These are phyloP conservation scores for Sanguinoderma infundibulare DNA, from an alignment of 1,284 basidiomycete species.

Conservation along the genomic window DNA sequence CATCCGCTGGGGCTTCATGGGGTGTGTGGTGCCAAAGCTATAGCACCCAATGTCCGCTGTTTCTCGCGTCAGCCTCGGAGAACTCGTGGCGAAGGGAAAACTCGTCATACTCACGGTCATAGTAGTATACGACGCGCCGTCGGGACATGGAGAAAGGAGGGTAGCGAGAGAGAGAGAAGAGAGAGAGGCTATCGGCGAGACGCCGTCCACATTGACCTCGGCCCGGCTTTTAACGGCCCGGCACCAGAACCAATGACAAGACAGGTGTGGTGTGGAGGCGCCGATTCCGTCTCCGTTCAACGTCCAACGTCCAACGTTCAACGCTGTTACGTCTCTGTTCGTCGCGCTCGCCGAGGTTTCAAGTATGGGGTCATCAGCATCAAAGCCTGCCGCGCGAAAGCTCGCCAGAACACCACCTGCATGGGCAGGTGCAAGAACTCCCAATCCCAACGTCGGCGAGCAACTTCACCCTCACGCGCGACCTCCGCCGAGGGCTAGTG, in stretches of 20 bases:
- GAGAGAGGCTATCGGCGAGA: background rate
- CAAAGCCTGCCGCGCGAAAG: constrained; percentile 65
- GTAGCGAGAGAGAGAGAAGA: background rate
- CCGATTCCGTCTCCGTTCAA: too few relatives aligned
- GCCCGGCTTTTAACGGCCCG: background rate
- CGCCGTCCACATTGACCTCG: background rate
- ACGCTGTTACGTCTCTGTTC: too few relatives aligned
- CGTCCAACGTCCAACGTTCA: too few relatives aligned
- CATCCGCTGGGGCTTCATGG: constrained; percentile 96
- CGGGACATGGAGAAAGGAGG: constrained; percentile 23
- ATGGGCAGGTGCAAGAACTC: constrained; percentile 57
- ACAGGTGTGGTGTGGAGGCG: too few relatives aligned
- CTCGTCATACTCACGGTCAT: constrained; percentile 21
- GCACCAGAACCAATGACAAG: background rate
- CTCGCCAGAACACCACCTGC: constrained; percentile 61
- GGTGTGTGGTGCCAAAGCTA: constrained; percentile 90
- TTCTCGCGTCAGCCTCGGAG: background rate
- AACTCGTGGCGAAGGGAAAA: background rate
- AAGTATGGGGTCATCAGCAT: constrained; percentile 70
- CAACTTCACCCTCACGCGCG: constrained; percentile 18
- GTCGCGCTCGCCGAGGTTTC: background rate
- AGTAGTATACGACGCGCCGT: constrained; percentile 30
- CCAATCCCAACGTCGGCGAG: constrained; percentile 34
- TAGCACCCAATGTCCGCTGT: constrained; percentile 80
- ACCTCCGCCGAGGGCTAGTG: constrained; percentile 45